phyloP scores from a whole-genome alignment of 1,284 basidiomycete species.

The Cerioporus squamosus region DNA sequence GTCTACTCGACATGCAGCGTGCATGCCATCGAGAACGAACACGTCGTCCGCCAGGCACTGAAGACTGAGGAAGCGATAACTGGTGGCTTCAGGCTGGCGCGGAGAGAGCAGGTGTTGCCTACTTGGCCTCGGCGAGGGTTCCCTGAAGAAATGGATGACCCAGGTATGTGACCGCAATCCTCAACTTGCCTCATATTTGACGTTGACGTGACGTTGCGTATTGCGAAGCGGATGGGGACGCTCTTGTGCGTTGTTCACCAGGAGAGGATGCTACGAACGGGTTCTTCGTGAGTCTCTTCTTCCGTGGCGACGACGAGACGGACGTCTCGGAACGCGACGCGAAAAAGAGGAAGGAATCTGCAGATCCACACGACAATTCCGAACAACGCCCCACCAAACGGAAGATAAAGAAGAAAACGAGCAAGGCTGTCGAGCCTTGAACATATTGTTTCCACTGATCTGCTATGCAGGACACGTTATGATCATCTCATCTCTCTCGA shows the following conservation, averaged over 20 bases:
- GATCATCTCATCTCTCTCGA: conserved; percentile 6
- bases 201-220: neutral
- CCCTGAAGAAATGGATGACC: conserved; percentile 57
- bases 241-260: conserved; percentile 84
- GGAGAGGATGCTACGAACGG: conserved; percentile 91
- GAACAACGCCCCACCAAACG: conserved; percentile 13
- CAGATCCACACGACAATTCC: neutral
- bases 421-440: neutral
- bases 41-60: conserved; percentile 76
- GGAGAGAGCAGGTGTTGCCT: conserved; percentile 68
- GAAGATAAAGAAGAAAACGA: conserved; percentile 28
- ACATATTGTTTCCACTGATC: too few relatives aligned
- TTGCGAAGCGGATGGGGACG: conserved; percentile 62
- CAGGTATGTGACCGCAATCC: conserved; percentile 40
- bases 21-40: conserved; percentile 91
- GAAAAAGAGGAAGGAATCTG: conserved; percentile 10
- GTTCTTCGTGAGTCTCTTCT: conserved; percentile 92
- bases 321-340: conserved; percentile 4
- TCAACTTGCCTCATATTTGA: neutral
- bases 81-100: conserved; percentile 71
- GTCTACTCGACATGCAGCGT: conserved; percentile 98
- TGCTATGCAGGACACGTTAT: neutral
- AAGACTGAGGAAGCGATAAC: conserved; percentile 65
- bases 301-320: conserved; percentile 38
- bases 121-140: conserved; percentile 82